These are phyloP conservation scores for Podospora fimiseda DNA, from an alignment of 495 filamentous ascomycete species.

Conservation along the genomic window DNA sequence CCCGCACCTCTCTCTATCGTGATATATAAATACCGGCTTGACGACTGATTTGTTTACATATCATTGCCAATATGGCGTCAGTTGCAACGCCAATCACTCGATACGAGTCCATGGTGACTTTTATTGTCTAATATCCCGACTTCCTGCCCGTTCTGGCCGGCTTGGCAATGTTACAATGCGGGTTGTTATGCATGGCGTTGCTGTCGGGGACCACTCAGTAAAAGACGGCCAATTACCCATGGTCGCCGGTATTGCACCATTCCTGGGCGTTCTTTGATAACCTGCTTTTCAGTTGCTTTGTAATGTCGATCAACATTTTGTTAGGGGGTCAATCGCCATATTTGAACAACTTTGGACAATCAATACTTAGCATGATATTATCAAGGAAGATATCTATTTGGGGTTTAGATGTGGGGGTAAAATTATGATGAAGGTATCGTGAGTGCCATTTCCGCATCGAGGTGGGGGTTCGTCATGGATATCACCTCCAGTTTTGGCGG, in stretches of 20 bases:
- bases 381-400: too few relatives aligned
- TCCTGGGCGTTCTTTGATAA: slow-evolving; percentile 9
- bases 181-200: background rate
- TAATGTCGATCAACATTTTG: slow-evolving; percentile 4
- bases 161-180: slow-evolving; percentile 7
- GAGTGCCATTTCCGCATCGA: too few relatives aligned
- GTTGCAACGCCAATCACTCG: slow-evolving; percentile 8
- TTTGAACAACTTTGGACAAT: too few relatives aligned
- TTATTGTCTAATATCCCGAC: background rate
- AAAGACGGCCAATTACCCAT: too few relatives aligned
- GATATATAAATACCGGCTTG: too few relatives aligned
- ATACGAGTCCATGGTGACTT: background rate
- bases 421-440: too few relatives aligned
- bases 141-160: slow-evolving; percentile 7
- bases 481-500: too few relatives aligned
- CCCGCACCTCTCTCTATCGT: slow-evolving; percentile 1
- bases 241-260: slow-evolving; percentile 11
- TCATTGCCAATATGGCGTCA: slow-evolving; percentile 9
- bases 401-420: too few relatives aligned
- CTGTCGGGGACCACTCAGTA: too few relatives aligned
- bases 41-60: background rate
- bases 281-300: background rate
- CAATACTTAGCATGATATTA: too few relatives aligned
- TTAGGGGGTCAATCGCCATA: background rate
- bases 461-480: too few relatives aligned